These are phyloP conservation scores for Suillus paluster DNA, from an alignment of 768 basidiomycete species.

Conservation along the genomic window DNA sequence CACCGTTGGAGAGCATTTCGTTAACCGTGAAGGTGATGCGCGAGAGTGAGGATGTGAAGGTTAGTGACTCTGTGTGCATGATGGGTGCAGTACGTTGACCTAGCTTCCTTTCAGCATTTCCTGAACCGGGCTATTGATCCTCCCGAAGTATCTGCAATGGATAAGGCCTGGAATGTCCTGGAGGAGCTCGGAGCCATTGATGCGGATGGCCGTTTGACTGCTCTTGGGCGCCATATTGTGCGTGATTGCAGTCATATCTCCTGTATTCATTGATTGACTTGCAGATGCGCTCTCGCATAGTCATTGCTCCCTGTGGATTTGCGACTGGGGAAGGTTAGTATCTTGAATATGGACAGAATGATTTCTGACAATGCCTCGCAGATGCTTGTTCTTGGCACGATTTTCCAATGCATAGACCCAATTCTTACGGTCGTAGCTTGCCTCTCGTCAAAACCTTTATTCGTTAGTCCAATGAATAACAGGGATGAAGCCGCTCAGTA, in stretches of 20 bases:
- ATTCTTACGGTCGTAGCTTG: conserved; percentile 81
- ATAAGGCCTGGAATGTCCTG: conserved; percentile 74
- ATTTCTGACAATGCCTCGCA: conserved; percentile 29
- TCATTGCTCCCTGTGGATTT: conserved; percentile 88
- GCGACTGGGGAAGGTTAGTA: conserved; percentile 75
- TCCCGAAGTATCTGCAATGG: conserved; percentile 74
- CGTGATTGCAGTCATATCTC: conserved; percentile 16
- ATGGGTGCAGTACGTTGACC: background rate
- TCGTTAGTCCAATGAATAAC: conserved; percentile 80
- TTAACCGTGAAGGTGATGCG: conserved; percentile 82
- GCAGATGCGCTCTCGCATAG: conserved; percentile 41
- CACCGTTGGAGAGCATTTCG: conserved; percentile 82
- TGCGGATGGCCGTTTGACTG: conserved; percentile 65
- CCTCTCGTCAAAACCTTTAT: conserved; percentile 88
- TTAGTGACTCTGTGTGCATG: conserved; percentile 33
- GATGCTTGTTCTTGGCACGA: conserved; percentile 87
- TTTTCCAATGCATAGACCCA: conserved; percentile 85
- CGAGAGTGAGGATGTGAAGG: conserved; percentile 79
- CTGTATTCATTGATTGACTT: conserved; percentile 8
- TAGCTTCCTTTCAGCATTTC: conserved; percentile 50
- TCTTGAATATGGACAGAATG: background rate
- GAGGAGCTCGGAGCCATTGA: conserved; percentile 81
- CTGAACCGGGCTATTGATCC: conserved; percentile 82
- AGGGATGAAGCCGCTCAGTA: conserved; percentile 80
- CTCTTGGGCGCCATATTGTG: conserved; percentile 83